A percentile compares a stretch with the other conserved stretches of the same genome.
Evolutionary conservation across 73 alveolate species (phyloP).

Genomic region (Tetrahymena elliotti): DNA sequence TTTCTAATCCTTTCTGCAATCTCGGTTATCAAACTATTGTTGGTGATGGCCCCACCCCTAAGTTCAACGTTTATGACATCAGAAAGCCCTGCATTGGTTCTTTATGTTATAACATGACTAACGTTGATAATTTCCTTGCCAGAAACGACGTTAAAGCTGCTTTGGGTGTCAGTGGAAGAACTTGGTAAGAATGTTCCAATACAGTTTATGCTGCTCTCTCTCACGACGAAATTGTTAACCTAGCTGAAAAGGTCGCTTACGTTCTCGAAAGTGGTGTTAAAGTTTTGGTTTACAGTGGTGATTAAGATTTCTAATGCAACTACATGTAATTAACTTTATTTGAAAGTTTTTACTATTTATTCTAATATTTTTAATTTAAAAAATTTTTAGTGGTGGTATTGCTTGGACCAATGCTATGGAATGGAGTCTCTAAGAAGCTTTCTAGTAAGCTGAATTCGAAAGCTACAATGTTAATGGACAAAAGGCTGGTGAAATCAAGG

Average conservation of each 20-base stretch:
- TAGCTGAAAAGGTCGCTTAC: constrained; percentile 39
- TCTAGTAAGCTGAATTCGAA: constrained; percentile 37
- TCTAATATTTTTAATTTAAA: no score
- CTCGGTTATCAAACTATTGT: constrained; percentile 20
- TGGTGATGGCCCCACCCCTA: constrained; percentile 47
- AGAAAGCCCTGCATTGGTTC: constrained; percentile 45
- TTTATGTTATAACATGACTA: constrained; percentile 42
- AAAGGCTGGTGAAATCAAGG: background rate
- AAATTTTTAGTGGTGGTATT: background rate
- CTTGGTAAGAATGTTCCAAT: constrained; percentile 50
- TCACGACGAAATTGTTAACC: constrained; percentile 51
- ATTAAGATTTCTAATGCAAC: constrained; percentile 57
- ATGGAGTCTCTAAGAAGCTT: constrained; percentile 30
- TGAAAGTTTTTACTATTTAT: background rate
- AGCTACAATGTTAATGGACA: constrained; percentile 4
- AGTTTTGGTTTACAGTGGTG: constrained; percentile 55
- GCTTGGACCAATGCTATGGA: constrained; percentile 41
- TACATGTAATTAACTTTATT: constrained; percentile 36
- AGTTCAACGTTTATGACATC: constrained; percentile 53
- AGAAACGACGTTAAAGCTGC: constrained; percentile 32
- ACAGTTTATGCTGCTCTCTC: constrained; percentile 46
- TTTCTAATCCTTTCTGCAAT: constrained; percentile 38
- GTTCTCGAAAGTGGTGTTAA: constrained; percentile 43
- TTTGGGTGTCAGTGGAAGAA: constrained; percentile 48
- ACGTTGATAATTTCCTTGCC: constrained; percentile 37